A percentile compares a stretch with the other conserved stretches of the same genome.
Conservation (phyloP, 2,329 filamentous ascomycete genomes). For the Alternaria sp. region DNA sequence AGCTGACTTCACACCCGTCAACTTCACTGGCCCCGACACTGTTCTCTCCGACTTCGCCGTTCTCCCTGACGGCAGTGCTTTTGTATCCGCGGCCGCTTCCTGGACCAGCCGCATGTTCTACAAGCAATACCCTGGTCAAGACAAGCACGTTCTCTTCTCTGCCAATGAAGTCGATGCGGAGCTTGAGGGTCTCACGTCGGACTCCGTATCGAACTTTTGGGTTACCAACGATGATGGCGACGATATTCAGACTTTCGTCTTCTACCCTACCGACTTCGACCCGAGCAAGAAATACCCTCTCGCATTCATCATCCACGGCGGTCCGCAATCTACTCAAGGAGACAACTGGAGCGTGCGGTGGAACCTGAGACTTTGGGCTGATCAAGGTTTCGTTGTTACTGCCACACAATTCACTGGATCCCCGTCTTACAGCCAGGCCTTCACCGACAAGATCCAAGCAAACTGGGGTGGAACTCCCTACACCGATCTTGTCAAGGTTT, state of each 20-base stretch:
- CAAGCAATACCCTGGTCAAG: slow-evolving; percentile 33
- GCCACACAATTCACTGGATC: slow-evolving; percentile 84
- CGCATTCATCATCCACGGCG: slow-evolving; percentile 82
- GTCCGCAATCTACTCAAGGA: slow-evolving; percentile 77
- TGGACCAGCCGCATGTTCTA: slow-evolving; percentile 49
- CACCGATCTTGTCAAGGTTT: slow-evolving; percentile 79
- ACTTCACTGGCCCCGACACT: slow-evolving; percentile 56
- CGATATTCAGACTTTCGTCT: slow-evolving; percentile 71
- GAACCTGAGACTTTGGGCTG: slow-evolving; percentile 85
- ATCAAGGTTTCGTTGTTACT: slow-evolving; percentile 86
- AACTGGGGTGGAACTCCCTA: slow-evolving; percentile 90
- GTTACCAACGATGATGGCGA: slow-evolving; percentile 68
- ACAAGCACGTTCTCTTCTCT: slow-evolving; percentile 60
- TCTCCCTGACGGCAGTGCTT: slow-evolving; percentile 66
- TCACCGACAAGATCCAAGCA: slow-evolving; percentile 78
- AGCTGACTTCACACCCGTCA: slow-evolving; percentile 55
- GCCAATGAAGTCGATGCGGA: slow-evolving; percentile 72
- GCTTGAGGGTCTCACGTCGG: slow-evolving; percentile 69
- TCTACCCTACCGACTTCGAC: slow-evolving; percentile 72
- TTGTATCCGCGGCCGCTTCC: slow-evolving; percentile 42
- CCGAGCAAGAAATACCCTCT: slow-evolving; percentile 78
- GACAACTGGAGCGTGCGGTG: slow-evolving; percentile 83
- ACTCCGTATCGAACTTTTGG: slow-evolving; percentile 74
- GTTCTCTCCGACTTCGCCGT: slow-evolving; percentile 58
- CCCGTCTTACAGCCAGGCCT: slow-evolving; percentile 80